phyloP scores from a whole-genome alignment of 495 filamentous ascomycete species.

The Aspergillus conjunctus region DNA sequence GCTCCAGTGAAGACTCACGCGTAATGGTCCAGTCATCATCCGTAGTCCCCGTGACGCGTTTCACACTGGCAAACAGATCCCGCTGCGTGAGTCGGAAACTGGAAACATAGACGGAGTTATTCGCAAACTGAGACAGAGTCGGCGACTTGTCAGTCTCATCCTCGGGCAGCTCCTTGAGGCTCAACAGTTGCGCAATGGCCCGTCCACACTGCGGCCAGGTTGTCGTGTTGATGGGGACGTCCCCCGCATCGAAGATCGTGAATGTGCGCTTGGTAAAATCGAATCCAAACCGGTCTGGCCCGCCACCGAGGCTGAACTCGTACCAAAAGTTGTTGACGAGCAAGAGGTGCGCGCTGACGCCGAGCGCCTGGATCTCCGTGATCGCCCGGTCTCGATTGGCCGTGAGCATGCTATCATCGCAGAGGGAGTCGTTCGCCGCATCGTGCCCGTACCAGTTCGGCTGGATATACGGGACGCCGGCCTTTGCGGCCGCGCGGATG shows the following conservation, averaged over 20 bases:
- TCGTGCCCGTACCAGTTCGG: constrained; percentile 61
- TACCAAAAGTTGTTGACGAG: constrained; percentile 58
- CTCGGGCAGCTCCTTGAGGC: constrained; percentile 49
- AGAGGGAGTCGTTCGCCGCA: constrained; percentile 25
- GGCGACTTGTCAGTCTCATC: constrained; percentile 45
- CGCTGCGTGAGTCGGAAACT: constrained; percentile 54
- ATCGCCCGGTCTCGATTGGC: constrained; percentile 22
- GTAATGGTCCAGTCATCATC: constrained; percentile 57
- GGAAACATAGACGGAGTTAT: constrained; percentile 47
- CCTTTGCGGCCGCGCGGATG: constrained; percentile 61
- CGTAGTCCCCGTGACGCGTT: constrained; percentile 54
- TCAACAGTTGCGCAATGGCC: constrained; percentile 48
- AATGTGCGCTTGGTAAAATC: constrained; percentile 45
- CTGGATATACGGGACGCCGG: constrained; percentile 62
- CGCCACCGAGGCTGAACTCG: constrained; percentile 49
- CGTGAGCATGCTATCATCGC: constrained; percentile 22
- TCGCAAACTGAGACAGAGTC: constrained; percentile 40
- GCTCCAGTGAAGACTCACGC: constrained; percentile 43
- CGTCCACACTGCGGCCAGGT: constrained; percentile 53
- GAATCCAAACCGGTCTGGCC: constrained; percentile 45
- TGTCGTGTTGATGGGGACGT: constrained; percentile 37
- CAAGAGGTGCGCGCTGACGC: constrained; percentile 50
- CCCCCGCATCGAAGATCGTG: constrained; percentile 56
- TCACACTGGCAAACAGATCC: constrained; percentile 56
- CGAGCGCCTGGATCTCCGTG: constrained; percentile 46